A percentile compares a stretch with the other conserved stretches of the same genome.
These are phyloP conservation scores for Garcia nutans DNA, from an alignment of 345 rosid species.

Conservation along the genomic window DNA sequence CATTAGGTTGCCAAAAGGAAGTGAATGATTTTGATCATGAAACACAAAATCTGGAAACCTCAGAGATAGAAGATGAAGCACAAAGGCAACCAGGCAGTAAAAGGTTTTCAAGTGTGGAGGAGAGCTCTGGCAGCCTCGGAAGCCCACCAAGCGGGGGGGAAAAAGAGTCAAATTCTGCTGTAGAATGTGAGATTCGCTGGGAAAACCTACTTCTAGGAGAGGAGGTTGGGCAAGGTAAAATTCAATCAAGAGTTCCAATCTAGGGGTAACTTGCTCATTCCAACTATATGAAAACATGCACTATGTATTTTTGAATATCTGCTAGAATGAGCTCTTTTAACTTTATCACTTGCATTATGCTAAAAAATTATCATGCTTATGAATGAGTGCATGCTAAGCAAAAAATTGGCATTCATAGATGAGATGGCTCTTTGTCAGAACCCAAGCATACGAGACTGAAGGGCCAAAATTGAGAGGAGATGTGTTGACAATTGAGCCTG, in stretches of 20 bases:
- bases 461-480: too few relatives aligned
- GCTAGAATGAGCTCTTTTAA: neutral
- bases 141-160: conserved; percentile 50
- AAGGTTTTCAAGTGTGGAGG: conserved; percentile 34
- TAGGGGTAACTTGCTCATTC: neutral
- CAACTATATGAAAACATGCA: neutral
- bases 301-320: neutral
- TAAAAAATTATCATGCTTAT: neutral
- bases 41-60: conserved; percentile 25
- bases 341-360: neutral
- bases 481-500: too few relatives aligned
- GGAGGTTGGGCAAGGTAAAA: conserved; percentile 79
- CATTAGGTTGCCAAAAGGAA: conserved; percentile 28
- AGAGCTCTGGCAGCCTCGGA: conserved; percentile 39
- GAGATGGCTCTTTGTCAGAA: neutral
- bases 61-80: conserved; percentile 41
- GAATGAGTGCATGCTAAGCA: neutral
- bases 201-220: conserved; percentile 69
- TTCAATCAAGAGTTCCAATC: conserved; percentile 6
- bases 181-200: conserved; percentile 68
- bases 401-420: neutral
- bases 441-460: too few relatives aligned
- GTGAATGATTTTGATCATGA: conserved; percentile 39
- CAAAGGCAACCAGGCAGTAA: conserved; percentile 31
- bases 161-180: conserved; percentile 31